Percentiles rank a stretch among this genome's conserved stretches.
Evolutionary conservation across 2,329 filamentous ascomycete genomes (phyloP).

Genomic region (Pestalotiopsis sp.): DNA sequence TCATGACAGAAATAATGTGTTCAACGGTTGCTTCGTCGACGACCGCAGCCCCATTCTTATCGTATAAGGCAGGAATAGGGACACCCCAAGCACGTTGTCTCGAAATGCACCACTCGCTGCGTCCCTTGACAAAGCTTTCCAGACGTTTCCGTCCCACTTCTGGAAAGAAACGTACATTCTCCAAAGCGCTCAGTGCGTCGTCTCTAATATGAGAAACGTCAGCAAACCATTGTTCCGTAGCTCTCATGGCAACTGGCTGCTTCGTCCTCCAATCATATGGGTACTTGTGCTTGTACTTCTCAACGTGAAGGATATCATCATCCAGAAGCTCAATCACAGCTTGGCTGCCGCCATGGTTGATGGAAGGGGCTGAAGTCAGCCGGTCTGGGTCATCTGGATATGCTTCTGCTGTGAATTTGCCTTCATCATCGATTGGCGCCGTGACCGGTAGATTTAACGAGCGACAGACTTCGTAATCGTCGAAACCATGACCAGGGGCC

Average conservation of each 20-base stretch:
- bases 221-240: conserved; percentile 97
- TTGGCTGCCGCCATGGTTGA: conserved; percentile 68
- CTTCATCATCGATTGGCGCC: conserved; percentile 81
- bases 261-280: conserved; percentile 98
- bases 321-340: conserved; percentile 69
- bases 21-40: conserved; percentile 77
- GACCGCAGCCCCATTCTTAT: conserved; percentile 70
- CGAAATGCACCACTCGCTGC: conserved; percentile 98
- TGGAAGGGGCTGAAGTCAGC: conserved; percentile 67
- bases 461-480: conserved; percentile 85
- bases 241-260: conserved; percentile 83
- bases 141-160: conserved; percentile 71
- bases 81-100: conserved; percentile 95
- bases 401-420: conserved; percentile 77
- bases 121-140: conserved; percentile 80
- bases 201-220: conserved; percentile 83
- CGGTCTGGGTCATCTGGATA: conserved; percentile 67
- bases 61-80: conserved; percentile 88
- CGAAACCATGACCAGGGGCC: conserved; percentile 93
- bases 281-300: conserved; percentile 85
- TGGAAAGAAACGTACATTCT: conserved; percentile 76
- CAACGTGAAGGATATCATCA: conserved; percentile 65
- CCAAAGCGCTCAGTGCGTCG: conserved; percentile 68
- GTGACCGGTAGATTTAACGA: conserved; percentile 70
- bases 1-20: conserved; percentile 80